Conservation (phyloP, 768 basidiomycete species). For the Hypholoma sublateritium region DNA sequence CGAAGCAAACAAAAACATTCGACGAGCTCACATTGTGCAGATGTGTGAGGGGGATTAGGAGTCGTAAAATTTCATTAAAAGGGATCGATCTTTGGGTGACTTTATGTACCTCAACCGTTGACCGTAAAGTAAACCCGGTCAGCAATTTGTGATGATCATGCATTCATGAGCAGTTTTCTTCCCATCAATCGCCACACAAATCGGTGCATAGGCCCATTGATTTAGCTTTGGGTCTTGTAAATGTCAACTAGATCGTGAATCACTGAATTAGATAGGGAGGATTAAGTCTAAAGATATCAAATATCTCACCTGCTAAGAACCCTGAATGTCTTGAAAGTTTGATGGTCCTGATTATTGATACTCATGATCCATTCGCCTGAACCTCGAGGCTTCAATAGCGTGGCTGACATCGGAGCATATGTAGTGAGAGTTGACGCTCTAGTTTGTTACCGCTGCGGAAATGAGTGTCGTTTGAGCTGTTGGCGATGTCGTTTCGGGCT, state of each 20-base stretch:
- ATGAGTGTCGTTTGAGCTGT: neutral
- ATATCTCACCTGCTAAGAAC: constrained; percentile 17
- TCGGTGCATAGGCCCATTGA: constrained; percentile 24
- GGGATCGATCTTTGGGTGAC: constrained; percentile 13
- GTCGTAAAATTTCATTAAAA: constrained; percentile 9
- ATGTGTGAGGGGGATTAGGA: constrained; percentile 4
- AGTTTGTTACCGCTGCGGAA: constrained; percentile 1
- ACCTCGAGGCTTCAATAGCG: neutral
- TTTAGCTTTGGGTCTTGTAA: constrained; percentile 14
- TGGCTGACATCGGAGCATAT: neutral
- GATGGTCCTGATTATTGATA: constrained; percentile 11
- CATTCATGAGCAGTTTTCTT: constrained; percentile 20
- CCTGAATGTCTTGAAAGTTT: constrained; percentile 15
- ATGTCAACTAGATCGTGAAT: constrained; percentile 18
- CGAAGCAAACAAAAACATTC: neutral
- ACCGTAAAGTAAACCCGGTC: constrained; percentile 21
- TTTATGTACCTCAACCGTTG: constrained; percentile 24
- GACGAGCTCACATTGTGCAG: constrained; percentile 15
- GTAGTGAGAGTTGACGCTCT: neutral
- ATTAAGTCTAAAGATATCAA: constrained; percentile 19
- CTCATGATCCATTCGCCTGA: neutral
- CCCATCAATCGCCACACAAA: constrained; percentile 26
- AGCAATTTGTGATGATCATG: constrained; percentile 21
- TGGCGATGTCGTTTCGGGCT: neutral
- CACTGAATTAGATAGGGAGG: constrained; percentile 16